Base-by-base conservation (phyloP, 1,284 basidiomycete genomes). In the Tilletia horrida region DNA sequence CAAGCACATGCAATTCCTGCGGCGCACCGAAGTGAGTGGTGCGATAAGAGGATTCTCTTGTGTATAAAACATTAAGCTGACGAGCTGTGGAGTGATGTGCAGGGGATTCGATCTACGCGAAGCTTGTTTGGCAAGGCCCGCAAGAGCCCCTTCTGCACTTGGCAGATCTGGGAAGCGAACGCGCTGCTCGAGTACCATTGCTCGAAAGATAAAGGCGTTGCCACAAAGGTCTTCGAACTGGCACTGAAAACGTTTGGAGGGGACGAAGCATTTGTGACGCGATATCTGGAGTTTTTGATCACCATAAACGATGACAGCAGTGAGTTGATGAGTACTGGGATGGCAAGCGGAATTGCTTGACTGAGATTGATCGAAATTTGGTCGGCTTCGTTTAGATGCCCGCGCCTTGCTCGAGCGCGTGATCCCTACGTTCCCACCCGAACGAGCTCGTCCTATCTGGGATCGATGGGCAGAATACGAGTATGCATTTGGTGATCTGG, bases 181-280 rank as follows among this genome's bases (percentile, higher is more conserved):
- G 96, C 95, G 0, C 82, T 96, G 76, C 92, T 95, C 88, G 95
- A 99, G 83, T 97, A 97, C 81, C 92, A 97, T 82, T 91, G 89
- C 82, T 93, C 90, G 68, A 92, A 93, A 78, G 92, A 93, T 61
- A 85, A 89, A 44, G 85, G 86, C 7, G 89, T 97, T 23, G 92
- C 94, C 0, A 91, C 89, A 62, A 88, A 92, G 66, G 95, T 98
- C 69, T 97, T 97, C 78, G 93, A 97, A 82, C 89, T 92, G 70
- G 95, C 93, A n/a, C 84, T 96, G 79, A 92, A 93, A 79, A 84
- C 86, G 4, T 97, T 92, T 81, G 63, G 63, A 8, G 31, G 42
- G 6, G 47, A 47, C 45, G 63, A 47, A 21, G 44, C 44, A 0
- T 97, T 90, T 75, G 91, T 96, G 11, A 84, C 92, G 67, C 87